Conservation (phyloP, 1,284 basidiomycete species). For the Pterulicium gracile region DNA sequence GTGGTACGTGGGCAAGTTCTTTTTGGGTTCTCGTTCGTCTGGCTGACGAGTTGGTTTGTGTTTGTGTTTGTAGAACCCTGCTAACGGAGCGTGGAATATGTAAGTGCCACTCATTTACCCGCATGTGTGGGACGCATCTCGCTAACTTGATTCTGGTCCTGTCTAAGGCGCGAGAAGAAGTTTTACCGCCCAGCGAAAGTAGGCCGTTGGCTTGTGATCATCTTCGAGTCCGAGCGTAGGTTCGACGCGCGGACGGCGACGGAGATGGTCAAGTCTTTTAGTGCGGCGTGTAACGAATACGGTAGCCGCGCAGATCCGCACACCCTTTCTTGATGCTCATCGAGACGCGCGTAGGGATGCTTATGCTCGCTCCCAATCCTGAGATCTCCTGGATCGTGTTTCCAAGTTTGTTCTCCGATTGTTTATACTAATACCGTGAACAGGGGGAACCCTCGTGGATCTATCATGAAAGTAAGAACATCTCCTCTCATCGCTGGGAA, state of each 20-base stretch:
- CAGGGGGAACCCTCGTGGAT: background rate
- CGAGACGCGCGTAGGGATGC: background rate
- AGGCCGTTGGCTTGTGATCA: conserved; percentile 44
- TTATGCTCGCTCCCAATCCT: background rate
- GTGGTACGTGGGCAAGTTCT: conserved; percentile 18
- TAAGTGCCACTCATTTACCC: too few species aligned
- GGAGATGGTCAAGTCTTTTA: conserved; percentile 40
- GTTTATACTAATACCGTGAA: background rate
- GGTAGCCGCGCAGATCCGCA: conserved; percentile 30
- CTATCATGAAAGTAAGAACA: background rate
- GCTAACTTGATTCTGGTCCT: conserved; percentile 7
- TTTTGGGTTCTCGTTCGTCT: conserved; percentile 2
- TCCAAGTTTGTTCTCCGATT: background rate
- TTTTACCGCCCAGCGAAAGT: conserved; percentile 38
- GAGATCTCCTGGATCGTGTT: background rate
- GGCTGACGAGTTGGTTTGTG: background rate
- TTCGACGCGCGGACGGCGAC: conserved; percentile 33
- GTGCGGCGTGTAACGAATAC: conserved; percentile 35
- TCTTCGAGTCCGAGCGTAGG: conserved; percentile 49
- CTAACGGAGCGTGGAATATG: conserved; percentile 68
- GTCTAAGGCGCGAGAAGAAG: conserved; percentile 47
- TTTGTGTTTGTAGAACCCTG: conserved; percentile 30
- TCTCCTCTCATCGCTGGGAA: background rate
- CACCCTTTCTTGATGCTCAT: background rate
- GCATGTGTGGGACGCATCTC: conserved; percentile 6